phyloP scores from a whole-genome alignment of 2,329 filamentous ascomycete genomes.

The Microascus cirrosus region DNA sequence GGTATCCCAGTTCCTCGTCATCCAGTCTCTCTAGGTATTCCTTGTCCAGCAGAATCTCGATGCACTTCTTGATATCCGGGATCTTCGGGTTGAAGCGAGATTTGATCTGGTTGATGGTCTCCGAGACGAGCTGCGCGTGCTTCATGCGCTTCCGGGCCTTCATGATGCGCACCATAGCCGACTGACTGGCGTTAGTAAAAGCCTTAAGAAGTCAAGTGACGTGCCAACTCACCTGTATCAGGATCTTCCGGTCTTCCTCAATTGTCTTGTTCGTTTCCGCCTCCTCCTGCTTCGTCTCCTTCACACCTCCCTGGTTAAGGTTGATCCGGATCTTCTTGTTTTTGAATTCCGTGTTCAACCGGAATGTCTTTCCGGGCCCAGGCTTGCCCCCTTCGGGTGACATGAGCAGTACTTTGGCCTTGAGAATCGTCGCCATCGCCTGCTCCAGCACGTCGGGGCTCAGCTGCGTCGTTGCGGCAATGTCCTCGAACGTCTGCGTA shows the following conservation, averaged over 20 bases:
- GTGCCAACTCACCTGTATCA: slow-evolving; percentile 67
- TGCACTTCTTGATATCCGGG: slow-evolving; percentile 97
- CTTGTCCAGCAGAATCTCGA: slow-evolving; percentile 96
- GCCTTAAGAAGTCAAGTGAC: background rate
- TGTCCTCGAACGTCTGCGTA: slow-evolving; percentile 76
- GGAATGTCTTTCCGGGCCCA: slow-evolving; percentile 67
- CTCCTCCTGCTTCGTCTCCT: slow-evolving; percentile 91
- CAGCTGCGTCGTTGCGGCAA: slow-evolving; percentile 69
- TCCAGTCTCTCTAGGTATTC: slow-evolving; percentile 95
- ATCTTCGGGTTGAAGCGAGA: slow-evolving; percentile 88
- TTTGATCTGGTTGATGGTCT: slow-evolving; percentile 92
- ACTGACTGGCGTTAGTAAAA: slow-evolving; percentile 40
- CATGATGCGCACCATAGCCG: slow-evolving; percentile 98
- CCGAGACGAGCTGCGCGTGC: slow-evolving; percentile 84
- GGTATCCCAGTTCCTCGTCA: slow-evolving; percentile 86
- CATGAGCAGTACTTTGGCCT: slow-evolving; percentile 78
- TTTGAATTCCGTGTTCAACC: slow-evolving; percentile 90
- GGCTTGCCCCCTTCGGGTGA: slow-evolving; percentile 59
- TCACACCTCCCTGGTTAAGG: slow-evolving; percentile 86
- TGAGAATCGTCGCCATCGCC: slow-evolving; percentile 74
- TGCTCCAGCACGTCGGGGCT: slow-evolving; percentile 77
- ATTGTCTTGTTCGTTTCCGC: slow-evolving; percentile 99
- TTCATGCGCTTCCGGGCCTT: slow-evolving; percentile 99
- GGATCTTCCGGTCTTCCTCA: slow-evolving; percentile 91
- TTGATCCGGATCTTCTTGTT: slow-evolving; percentile 98